These are phyloP conservation scores for Cyclanthera cordifolia DNA, from an alignment of 306 rosid species.

Conservation along the genomic window DNA sequence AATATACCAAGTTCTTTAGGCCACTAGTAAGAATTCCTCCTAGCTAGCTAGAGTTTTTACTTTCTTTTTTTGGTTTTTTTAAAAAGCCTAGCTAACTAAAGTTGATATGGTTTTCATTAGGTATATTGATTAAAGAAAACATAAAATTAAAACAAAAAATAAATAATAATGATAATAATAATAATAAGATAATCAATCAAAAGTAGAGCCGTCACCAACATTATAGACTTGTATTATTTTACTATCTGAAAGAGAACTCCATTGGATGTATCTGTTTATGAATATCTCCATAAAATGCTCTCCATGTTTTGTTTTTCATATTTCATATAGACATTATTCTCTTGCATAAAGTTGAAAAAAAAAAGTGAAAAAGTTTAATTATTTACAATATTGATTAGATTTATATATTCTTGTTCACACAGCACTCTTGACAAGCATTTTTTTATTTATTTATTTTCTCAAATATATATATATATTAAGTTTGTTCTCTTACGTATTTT, in stretches of 20 bases:
- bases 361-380: neutral
- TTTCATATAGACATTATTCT: slow-evolving; percentile 2
- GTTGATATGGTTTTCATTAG: slow-evolving; percentile 8
- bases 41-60: neutral
- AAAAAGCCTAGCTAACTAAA: neutral
- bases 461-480: slow-evolving; percentile 1
- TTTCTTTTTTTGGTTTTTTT: neutral
- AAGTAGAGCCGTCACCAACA: slow-evolving; percentile 17
- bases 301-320: slow-evolving; percentile 1
- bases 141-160: neutral
- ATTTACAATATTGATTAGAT: neutral
- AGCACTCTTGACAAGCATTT: neutral
- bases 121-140: slow-evolving; percentile 5
- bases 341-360: neutral
- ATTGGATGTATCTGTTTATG: slow-evolving; percentile 13
- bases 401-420: slow-evolving; percentile 1
- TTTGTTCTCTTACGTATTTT: slow-evolving; percentile 5
- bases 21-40: slow-evolving; percentile 10
- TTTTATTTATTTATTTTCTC: neutral
- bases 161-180: neutral
- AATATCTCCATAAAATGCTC: slow-evolving; percentile 12
- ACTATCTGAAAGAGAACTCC: neutral
- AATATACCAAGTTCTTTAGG: neutral
- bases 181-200: neutral
- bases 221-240: slow-evolving; percentile 11